Evolutionary conservation across 73 alveolate genomes (phyloP).

Genomic region (Paraurostyla sp.): DNA sequence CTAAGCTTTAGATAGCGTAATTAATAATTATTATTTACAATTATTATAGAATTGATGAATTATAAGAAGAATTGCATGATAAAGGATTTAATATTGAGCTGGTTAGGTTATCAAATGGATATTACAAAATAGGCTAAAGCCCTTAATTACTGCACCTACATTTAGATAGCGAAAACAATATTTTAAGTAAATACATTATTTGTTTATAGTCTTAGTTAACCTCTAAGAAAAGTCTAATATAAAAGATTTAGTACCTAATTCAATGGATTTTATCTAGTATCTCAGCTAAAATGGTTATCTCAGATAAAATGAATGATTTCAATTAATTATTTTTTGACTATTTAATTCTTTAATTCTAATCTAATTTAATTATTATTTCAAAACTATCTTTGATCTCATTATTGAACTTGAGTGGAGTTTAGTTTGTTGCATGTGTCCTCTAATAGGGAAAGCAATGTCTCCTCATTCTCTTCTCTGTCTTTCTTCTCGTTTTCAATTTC

Average conservation of each 20-base stretch:
- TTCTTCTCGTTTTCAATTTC: slow-evolving; percentile 92
- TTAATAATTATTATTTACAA: neutral
- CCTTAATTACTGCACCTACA: too few relatives aligned
- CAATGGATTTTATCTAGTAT: slow-evolving; percentile 10
- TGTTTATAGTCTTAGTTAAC: too few relatives aligned
- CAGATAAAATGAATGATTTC: neutral
- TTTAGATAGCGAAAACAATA: too few relatives aligned
- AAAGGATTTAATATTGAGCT: neutral
- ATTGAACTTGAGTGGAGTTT: slow-evolving; percentile 50
- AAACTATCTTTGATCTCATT: neutral
- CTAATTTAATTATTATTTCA: too few relatives aligned
- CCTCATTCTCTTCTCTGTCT: slow-evolving; percentile 92
- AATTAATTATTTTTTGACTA: neutral
- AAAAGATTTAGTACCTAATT: neutral
- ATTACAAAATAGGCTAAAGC: neutral
- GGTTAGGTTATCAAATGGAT: neutral
- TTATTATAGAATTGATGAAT: slow-evolving; percentile 28
- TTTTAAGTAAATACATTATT: too few relatives aligned
- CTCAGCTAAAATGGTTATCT: slow-evolving; percentile 12
- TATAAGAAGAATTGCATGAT: neutral
- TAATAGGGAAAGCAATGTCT: slow-evolving; percentile 85
- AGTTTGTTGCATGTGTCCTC: slow-evolving; percentile 95
- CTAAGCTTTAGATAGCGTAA: slow-evolving; percentile 14
- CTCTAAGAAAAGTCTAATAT: neutral
- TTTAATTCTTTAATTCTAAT: too few relatives aligned